Conservation (phyloP, 2,329 filamentous ascomycete genomes). For the Graphilbum sp. region DNA sequence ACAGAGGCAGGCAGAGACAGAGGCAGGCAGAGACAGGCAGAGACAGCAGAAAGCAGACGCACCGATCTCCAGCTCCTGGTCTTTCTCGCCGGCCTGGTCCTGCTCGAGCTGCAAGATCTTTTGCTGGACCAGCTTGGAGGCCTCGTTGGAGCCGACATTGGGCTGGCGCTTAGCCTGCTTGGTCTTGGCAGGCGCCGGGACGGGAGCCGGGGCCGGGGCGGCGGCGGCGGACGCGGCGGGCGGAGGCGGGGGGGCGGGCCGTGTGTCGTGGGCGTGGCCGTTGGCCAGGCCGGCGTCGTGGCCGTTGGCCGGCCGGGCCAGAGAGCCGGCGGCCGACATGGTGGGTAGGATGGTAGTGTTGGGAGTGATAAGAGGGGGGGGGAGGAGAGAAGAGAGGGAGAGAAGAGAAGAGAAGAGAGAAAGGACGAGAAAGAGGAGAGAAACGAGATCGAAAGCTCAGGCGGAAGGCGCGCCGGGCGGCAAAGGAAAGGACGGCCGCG, state of each 20-base stretch:
- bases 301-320: constrained; percentile 17
- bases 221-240: constrained; percentile 25
- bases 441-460: background rate
- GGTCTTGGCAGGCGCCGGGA: constrained; percentile 22
- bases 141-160: constrained; percentile 68
- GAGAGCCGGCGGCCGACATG: constrained; percentile 21
- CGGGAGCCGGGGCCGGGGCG: constrained; percentile 6
- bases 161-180: constrained; percentile 84
- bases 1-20: too few relatives aligned
- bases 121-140: constrained; percentile 77
- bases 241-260: constrained; percentile 24
- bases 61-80: constrained; percentile 94
- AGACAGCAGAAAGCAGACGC: constrained; percentile 7
- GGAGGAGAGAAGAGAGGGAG: background rate
- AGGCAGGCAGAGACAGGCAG: background rate
- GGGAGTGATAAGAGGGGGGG: constrained; percentile 1
- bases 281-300: constrained; percentile 17
- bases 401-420: background rate
- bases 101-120: constrained; percentile 92
- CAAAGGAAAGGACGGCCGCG: too few relatives aligned
- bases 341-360: background rate
- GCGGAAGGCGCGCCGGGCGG: background rate
- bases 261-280: constrained; percentile 20
- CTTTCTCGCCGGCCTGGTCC: constrained; percentile 84
- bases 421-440: background rate